These are phyloP conservation scores for Erodium trifolium DNA, from an alignment of 441 rosid species.

Conservation along the genomic window DNA sequence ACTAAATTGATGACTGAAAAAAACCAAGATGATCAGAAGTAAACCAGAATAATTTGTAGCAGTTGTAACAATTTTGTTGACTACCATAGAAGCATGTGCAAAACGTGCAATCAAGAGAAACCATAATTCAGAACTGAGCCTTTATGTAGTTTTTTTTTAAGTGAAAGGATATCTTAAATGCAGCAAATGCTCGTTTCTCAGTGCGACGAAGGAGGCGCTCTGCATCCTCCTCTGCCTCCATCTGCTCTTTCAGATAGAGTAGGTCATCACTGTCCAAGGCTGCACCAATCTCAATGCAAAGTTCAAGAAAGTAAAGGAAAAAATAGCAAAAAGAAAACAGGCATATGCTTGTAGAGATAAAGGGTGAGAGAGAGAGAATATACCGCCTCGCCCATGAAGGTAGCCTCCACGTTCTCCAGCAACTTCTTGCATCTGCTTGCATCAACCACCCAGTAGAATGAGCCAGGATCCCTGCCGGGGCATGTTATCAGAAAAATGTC, in stretches of 20 bases:
- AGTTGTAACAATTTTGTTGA: no score
- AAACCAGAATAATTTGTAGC: not conserved
- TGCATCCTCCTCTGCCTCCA: slow-evolving; percentile 99
- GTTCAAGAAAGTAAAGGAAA: slow-evolving; percentile 26
- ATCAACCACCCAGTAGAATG: slow-evolving; percentile 47
- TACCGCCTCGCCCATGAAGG: slow-evolving; percentile 99
- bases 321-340: slow-evolving; percentile 6
- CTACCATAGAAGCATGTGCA: not conserved
- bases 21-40: not conserved
- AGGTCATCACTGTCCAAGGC: slow-evolving; percentile 98
- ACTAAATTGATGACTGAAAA: not conserved
- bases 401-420: slow-evolving; percentile 99
- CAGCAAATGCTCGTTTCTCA: slow-evolving; percentile 96
- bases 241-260: slow-evolving; percentile 93
- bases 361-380: not conserved
- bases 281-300: slow-evolving; percentile 32
- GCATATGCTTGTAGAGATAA: not conserved
- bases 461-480: slow-evolving; percentile 96
- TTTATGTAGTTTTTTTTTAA: not conserved
- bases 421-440: slow-evolving; percentile 96
- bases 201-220: slow-evolving; percentile 90
- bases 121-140: not conserved
- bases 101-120: not conserved
- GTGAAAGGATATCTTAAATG: slow-evolving; percentile 82
- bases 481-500: slow-evolving; percentile 81